Evolutionary conservation across 306 rosid genomes (phyloP), one percentile per base, ranked within the genome.

Genomic region (Pachyrhizus erosus): DNA sequence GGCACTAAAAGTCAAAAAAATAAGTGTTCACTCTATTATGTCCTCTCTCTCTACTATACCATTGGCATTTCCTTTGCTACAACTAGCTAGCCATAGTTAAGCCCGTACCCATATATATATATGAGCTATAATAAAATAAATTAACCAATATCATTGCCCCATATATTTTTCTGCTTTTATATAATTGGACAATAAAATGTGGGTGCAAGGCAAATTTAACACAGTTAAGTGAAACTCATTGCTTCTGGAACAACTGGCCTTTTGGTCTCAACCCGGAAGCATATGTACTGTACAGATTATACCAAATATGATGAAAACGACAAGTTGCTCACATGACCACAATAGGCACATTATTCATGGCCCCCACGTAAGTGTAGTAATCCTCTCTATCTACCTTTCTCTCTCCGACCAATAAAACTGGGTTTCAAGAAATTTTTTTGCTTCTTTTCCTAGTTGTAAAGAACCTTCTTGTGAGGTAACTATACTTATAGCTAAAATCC

Each of bases 271-370:
- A 85, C 77, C 37, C 68, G 79, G 87, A 80, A 86, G 86, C 67
- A 71, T 73, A 80, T 52, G 79, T 73, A 81, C 26, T 81, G 77
- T 51, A 86, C 86, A 78, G 85, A 84, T 84, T 81, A 88, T 82
- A 72, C 76, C 86, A 82, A 75, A 75, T 72, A 67, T 49, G 78
- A 85, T 64, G 90, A 88, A 88, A 92, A 89, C 86, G 93, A 92
- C 93, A 87, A 91, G 80, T 82, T 88, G 90, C 86, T 88, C 93
- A 92, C 95, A 91, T 88, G 91, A 85, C 85, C 91, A 77, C 80
- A 69, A 70, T 83, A 85, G 55, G 83, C 75, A 52, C 90, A 90
- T 84, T 82, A 84, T 72, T 83, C 89, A 88, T 87, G 94, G 91
- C 93, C 97, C 92, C 84, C 87, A 87, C 83, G 89, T 79, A 70